A percentile compares a stretch with the other conserved stretches of the same genome.
Conservation (phyloP, 495 filamentous ascomycete genomes). For the Corynascus novoguineensis region DNA sequence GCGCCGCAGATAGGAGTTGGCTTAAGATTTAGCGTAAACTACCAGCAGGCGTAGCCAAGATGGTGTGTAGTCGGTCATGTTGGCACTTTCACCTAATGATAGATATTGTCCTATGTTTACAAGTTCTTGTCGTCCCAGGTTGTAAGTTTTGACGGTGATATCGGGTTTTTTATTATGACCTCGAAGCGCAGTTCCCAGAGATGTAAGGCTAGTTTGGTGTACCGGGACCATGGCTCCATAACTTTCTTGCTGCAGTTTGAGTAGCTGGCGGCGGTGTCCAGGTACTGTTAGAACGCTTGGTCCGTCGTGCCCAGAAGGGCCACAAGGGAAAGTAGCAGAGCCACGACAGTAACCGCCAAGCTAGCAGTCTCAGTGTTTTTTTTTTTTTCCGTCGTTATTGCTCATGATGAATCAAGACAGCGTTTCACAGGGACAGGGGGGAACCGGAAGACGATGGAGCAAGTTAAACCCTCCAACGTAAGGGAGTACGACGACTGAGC, state of each 20-base stretch:
- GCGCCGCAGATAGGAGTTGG: not conserved
- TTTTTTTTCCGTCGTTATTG: not conserved
- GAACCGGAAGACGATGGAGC: not conserved
- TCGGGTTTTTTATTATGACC: not conserved
- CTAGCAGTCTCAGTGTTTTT: not conserved
- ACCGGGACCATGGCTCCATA: not conserved
- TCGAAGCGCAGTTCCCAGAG: constrained; percentile 5
- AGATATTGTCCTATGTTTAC: not conserved
- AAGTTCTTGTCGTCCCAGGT: not conserved
- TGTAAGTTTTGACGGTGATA: not conserved
- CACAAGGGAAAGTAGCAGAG: not conserved
- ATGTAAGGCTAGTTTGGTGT: not conserved
- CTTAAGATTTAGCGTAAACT: not conserved
- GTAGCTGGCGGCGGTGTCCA: constrained; percentile 1
- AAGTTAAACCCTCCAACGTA: not conserved
- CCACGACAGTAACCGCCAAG: not conserved
- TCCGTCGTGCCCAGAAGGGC: not conserved
- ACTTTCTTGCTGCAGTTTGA: constrained; percentile 3
- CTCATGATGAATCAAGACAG: not conserved
- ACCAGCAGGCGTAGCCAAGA: not conserved
- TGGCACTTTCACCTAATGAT: not conserved
- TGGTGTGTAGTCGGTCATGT: not conserved
- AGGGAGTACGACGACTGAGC: no score
- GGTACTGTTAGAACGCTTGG: constrained; percentile 1
- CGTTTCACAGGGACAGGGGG: not conserved